Evolutionary conservation across 768 basidiomycete genomes (phyloP).

Genomic region (Suillus subaureus): DNA sequence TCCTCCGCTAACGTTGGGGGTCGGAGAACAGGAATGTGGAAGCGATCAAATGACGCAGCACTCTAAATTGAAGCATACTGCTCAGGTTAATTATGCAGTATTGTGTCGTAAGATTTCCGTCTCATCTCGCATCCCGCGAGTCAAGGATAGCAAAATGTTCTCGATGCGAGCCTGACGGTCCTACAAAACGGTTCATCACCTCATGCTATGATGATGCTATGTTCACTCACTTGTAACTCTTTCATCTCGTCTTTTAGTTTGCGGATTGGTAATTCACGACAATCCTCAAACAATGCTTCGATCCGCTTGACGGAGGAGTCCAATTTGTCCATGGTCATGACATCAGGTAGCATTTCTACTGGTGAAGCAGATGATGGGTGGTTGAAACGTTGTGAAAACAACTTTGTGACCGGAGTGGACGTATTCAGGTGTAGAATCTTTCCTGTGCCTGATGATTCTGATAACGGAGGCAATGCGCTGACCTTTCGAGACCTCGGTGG

Average conservation of each 20-base stretch:
- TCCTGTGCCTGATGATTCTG: conserved; percentile 32
- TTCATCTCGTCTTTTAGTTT: conserved; percentile 79
- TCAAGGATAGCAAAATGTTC: conserved; percentile 66
- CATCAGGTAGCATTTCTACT: conserved; percentile 17
- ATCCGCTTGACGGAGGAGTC: conserved; percentile 55
- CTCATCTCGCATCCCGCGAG: conserved; percentile 60
- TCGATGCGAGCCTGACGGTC: conserved; percentile 82
- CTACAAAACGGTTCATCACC: conserved; percentile 33
- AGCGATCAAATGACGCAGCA: background rate
- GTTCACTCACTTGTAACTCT: conserved; percentile 65
- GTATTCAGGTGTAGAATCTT: conserved; percentile 31
- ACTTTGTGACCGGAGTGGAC: conserved; percentile 27
- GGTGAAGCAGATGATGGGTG: background rate
- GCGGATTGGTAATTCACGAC: conserved; percentile 63
- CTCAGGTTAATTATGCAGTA: background rate
- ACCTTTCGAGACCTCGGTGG: conserved; percentile 26
- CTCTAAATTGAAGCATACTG: background rate
- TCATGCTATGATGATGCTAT: background rate
- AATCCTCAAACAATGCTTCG: conserved; percentile 64
- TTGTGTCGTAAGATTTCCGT: background rate
- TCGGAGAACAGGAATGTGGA: background rate
- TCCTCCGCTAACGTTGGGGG: too few species aligned
- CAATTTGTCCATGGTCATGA: conserved; percentile 31
- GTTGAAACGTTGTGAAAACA: conserved; percentile 23
- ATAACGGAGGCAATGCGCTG: conserved; percentile 28